These are phyloP conservation scores for Salix arbutifolia DNA, from an alignment of 345 rosid species.

Conservation along the genomic window DNA sequence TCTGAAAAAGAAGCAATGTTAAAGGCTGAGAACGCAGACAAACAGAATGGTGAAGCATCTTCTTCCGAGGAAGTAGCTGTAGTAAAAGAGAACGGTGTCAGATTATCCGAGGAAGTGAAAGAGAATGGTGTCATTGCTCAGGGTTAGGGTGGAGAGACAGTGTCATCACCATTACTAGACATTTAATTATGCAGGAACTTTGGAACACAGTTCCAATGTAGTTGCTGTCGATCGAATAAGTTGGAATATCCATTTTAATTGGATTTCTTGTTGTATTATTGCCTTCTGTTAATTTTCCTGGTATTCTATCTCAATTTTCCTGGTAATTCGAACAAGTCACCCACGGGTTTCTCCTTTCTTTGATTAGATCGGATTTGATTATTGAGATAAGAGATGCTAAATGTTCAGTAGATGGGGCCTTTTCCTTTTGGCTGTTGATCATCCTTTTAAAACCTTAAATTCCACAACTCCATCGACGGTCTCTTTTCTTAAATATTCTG, in stretches of 20 bases:
- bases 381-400: too few species aligned
- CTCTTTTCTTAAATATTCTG: too few species aligned
- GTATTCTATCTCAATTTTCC: neutral
- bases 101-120: neutral
- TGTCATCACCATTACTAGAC: neutral
- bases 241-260: neutral
- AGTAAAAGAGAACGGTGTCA: neutral
- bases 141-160: neutral
- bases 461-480: too few species aligned
- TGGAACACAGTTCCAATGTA: neutral
- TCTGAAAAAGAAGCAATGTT: neutral
- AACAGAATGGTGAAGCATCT: neutral
- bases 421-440: too few species aligned
- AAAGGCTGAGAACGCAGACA: slow-evolving; percentile 3
- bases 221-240: neutral
- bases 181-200: neutral
- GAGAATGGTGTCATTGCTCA: neutral
- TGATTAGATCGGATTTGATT: too few species aligned
- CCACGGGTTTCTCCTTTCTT: too few species aligned
- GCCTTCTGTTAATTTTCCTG: neutral
- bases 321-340: too few species aligned
- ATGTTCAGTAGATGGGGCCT: too few species aligned
- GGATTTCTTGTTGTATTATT: neutral
- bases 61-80: neutral
- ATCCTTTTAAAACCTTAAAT: too few species aligned